Evolutionary conservation across 176 grass and related monocot species (phyloP).

Genomic region (Oryza meyeriana): DNA sequence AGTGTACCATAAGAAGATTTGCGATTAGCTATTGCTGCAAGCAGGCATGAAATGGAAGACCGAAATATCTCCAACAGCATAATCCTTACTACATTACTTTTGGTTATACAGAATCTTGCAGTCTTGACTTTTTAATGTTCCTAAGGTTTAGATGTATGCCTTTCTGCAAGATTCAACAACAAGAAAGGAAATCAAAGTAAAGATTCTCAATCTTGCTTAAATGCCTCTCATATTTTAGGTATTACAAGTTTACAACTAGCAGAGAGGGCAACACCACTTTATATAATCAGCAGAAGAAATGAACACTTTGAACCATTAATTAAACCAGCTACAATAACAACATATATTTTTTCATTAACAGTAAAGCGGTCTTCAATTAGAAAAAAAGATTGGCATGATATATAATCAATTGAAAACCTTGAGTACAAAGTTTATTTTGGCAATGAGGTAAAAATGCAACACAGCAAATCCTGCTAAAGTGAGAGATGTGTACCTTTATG

Average conservation of each 20-base stretch:
- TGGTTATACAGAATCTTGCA: not conserved
- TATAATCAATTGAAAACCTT: not conserved
- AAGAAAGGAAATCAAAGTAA: not conserved
- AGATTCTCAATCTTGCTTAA: not conserved
- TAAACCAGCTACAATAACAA: not conserved
- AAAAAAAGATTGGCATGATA: not conserved
- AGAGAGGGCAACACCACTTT: not conserved
- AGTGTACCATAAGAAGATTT: not conserved
- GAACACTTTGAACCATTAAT: not conserved
- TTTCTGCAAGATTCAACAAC: not conserved
- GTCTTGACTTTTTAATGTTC: not conserved
- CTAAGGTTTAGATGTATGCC: not conserved
- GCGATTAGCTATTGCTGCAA: not conserved
- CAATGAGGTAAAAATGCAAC: not conserved
- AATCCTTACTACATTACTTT: not conserved
- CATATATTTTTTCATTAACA: not conserved
- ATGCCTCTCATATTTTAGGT: not conserved
- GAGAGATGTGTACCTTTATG: conserved; percentile 65
- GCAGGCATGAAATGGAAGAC: not conserved
- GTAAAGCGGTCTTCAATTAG: not conserved
- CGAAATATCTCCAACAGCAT: not conserved
- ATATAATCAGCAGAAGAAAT: conserved; percentile 4
- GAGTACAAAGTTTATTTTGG: not conserved
- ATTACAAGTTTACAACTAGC: conserved; percentile 18
- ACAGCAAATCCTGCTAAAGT: not conserved